These are phyloP conservation scores for Blastomyces gilchristii DNA, from an alignment of 2,329 filamentous ascomycete species.

Conservation along the genomic window DNA sequence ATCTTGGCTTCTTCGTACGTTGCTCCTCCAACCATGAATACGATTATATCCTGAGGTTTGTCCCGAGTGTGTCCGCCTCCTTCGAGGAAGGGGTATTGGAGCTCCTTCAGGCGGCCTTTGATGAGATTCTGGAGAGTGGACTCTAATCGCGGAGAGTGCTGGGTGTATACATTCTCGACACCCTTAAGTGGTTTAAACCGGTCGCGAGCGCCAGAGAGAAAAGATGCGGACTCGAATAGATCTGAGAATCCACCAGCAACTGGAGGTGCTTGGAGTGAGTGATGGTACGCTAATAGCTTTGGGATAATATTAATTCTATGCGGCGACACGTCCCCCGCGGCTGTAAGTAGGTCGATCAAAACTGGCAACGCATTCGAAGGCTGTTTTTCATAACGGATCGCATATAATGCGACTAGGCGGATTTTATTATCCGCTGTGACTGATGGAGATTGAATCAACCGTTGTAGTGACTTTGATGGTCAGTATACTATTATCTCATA, in stretches of 20 bases:
- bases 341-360: conserved; percentile 73
- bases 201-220: conserved; percentile 79
- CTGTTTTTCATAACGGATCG: conserved; percentile 80
- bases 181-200: conserved; percentile 92
- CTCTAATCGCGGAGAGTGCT: conserved; percentile 84
- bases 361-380: conserved; percentile 73
- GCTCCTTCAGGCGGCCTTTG: conserved; percentile 76
- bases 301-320: conserved; percentile 68
- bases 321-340: conserved; percentile 68
- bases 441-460: conserved; percentile 66
- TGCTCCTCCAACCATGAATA: conserved; percentile 87
- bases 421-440: conserved; percentile 78
- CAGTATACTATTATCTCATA: not conserved
- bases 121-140: conserved; percentile 83
- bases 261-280: conserved; percentile 70
- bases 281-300: conserved; percentile 74
- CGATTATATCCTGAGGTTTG: conserved; percentile 90
- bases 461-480: conserved; percentile 59
- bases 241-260: conserved; percentile 74
- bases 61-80: conserved; percentile 77
- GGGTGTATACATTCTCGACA: conserved; percentile 97
- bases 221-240: conserved; percentile 80
- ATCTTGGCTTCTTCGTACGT: conserved; percentile 97
- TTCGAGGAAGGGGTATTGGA: conserved; percentile 89
- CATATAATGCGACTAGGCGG: conserved; percentile 85